phyloP scores from a whole-genome alignment of 208 protist species.

The Vickermania spadyakhi region DNA sequence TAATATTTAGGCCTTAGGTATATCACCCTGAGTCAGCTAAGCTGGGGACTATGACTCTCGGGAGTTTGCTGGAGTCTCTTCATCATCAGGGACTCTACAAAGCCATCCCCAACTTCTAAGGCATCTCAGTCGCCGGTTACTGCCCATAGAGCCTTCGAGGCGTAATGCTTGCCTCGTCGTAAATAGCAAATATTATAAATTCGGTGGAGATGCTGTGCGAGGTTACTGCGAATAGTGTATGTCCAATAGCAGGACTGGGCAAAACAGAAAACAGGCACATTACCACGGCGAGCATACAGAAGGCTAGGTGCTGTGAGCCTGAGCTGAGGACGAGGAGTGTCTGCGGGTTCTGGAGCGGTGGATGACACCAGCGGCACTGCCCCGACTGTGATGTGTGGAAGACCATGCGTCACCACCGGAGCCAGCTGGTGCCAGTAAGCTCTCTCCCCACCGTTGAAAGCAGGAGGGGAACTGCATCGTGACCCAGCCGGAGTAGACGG shows the following conservation, averaged over 20 bases:
- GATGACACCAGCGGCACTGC: neutral
- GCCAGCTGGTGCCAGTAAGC: neutral
- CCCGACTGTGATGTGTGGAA: neutral
- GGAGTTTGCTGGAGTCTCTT: too few species aligned
- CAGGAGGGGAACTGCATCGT: neutral
- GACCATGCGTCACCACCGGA: neutral
- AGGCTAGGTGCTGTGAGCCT: too few species aligned
- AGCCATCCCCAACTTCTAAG: too few species aligned
- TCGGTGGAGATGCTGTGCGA: neutral
- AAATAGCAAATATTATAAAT: neutral
- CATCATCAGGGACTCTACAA: too few species aligned
- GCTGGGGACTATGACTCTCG: too few species aligned
- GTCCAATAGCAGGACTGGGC: neutral
- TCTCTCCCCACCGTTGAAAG: neutral
- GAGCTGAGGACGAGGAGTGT: neutral
- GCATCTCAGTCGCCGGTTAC: too few species aligned
- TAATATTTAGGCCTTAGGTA: too few species aligned
- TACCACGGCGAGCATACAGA: too few species aligned
- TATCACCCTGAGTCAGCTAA: too few species aligned
- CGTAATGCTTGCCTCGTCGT: neutral
- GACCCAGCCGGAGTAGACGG: neutral
- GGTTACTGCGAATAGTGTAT: too few species aligned
- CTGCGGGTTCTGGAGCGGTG: neutral
- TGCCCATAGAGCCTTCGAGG: neutral
- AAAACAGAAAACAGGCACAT: neutral